These are phyloP conservation scores for Cladorrhinum sp. DNA, from an alignment of 2,329 filamentous ascomycete genomes.

Conservation along the genomic window DNA sequence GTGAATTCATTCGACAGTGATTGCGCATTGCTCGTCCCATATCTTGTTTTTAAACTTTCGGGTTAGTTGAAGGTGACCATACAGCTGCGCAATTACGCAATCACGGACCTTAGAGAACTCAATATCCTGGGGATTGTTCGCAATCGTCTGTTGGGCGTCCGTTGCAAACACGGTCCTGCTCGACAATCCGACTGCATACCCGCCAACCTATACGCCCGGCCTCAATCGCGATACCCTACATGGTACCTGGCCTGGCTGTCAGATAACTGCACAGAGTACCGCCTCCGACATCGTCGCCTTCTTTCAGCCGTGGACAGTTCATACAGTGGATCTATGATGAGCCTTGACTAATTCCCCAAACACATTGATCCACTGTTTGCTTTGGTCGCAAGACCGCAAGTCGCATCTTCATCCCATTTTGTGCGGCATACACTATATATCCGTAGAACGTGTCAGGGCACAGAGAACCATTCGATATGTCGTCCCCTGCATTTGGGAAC, in stretches of 20 bases:
- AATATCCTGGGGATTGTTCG: not conserved
- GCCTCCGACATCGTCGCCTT: not conserved
- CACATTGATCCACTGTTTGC: not conserved
- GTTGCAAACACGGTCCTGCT: not conserved
- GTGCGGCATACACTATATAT: not conserved
- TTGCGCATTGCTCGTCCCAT: not conserved
- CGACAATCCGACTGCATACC: not conserved
- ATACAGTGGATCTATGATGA: not conserved
- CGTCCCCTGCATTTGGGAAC: constrained; percentile 25
- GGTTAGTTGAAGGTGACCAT: not conserved
- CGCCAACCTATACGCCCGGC: not conserved
- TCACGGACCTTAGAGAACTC: not conserved
- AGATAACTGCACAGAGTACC: not conserved
- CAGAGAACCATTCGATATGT: constrained; percentile 19
- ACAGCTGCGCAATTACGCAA: not conserved
- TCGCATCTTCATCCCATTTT: not conserved
- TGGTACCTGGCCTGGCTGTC: not conserved
- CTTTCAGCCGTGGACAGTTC: not conserved
- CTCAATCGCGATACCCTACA: not conserved
- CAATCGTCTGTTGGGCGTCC: too few relatives aligned
- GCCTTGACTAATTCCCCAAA: not conserved
- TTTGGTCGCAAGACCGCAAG: not conserved
- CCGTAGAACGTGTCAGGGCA: not conserved
- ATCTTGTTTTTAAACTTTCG: not conserved
- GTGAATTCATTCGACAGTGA: too few relatives aligned